Conservation (phyloP, 805 yeast genomes). For the Yamadazyma akitaensis region DNA sequence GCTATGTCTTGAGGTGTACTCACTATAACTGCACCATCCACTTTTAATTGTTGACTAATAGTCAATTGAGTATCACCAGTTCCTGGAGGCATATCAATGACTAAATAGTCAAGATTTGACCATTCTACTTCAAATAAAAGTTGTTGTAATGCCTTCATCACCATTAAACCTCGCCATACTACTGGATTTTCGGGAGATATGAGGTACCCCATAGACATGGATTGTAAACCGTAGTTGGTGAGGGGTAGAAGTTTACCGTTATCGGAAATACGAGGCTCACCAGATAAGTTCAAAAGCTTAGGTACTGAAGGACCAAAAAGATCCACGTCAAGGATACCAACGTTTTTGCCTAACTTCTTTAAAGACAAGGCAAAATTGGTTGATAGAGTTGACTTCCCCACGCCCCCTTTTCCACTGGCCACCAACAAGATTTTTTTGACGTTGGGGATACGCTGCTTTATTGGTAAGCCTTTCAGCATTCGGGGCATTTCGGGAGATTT, state of each 20-base stretch:
- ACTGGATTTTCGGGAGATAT: constrained; percentile 64
- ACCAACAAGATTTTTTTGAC: constrained; percentile 63
- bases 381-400: constrained; percentile 74
- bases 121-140: constrained; percentile 80
- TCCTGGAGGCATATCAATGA: constrained; percentile 88
- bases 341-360: constrained; percentile 48
- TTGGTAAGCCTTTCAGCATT: constrained; percentile 53
- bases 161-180: constrained; percentile 86
- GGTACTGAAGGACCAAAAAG: constrained; percentile 86
- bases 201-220: constrained; percentile 89
- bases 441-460: constrained; percentile 53
- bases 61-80: constrained; percentile 87
- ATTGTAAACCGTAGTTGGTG: constrained; percentile 68
- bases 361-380: constrained; percentile 67
- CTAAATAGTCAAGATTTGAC: constrained; percentile 62
- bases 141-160: constrained; percentile 83
- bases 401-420: constrained; percentile 79
- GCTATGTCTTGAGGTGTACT: constrained; percentile 89
- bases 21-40: constrained; percentile 79
- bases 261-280: constrained; percentile 60
- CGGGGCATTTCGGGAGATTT: constrained; percentile 31
- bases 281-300: constrained; percentile 59
- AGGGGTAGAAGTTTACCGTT: constrained; percentile 62
- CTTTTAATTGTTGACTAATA: constrained; percentile 69
- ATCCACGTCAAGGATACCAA: constrained; percentile 77